A percentile compares a stretch with the other conserved stretches of the same genome.
phyloP scores from a whole-genome alignment of 2,329 filamentous ascomycete genomes.

The Thelonectria rubi region DNA sequence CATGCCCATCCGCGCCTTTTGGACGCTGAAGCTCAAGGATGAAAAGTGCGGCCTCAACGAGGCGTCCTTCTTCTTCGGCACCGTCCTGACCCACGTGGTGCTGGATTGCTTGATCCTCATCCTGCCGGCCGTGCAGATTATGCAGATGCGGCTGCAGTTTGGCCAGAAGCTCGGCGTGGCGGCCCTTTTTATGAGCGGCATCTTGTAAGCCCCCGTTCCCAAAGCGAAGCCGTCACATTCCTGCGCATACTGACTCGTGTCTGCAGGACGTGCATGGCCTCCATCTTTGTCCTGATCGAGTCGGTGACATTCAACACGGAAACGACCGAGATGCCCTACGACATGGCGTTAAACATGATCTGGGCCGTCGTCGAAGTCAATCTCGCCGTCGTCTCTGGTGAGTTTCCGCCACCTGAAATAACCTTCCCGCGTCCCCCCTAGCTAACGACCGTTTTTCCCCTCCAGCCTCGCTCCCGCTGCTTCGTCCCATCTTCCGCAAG shows the following conservation, averaged over 20 bases:
- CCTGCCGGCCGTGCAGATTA: constrained; percentile 42
- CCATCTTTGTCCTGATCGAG: constrained; percentile 35
- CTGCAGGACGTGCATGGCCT: constrained; percentile 41
- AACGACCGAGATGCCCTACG: constrained; percentile 34
- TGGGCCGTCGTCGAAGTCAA: constrained; percentile 43
- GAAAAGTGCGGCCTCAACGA: constrained; percentile 43
- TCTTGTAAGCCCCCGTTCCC: constrained; percentile 30
- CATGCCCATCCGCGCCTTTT: constrained; percentile 46
- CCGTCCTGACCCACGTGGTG: constrained; percentile 42
- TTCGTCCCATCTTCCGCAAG: constrained; percentile 13
- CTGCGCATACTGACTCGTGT: not conserved
- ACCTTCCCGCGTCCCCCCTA: not conserved
- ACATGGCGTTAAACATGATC: constrained; percentile 35
- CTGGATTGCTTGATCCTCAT: constrained; percentile 45
- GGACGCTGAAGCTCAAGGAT: constrained; percentile 41
- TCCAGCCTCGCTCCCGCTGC: constrained; percentile 11
- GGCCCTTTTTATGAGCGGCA: constrained; percentile 41
- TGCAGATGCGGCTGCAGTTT: constrained; percentile 36
- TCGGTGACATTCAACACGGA: constrained; percentile 28
- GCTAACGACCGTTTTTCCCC: not conserved
- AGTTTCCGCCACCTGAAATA: not conserved
- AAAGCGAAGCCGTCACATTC: not conserved
- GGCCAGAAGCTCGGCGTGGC: constrained; percentile 39
- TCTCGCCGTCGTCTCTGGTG: constrained; percentile 38
- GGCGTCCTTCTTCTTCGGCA: constrained; percentile 46